Evolutionary conservation across 2,329 filamentous ascomycete species (phyloP).

Genomic region (Metarhizium brunneum): DNA sequence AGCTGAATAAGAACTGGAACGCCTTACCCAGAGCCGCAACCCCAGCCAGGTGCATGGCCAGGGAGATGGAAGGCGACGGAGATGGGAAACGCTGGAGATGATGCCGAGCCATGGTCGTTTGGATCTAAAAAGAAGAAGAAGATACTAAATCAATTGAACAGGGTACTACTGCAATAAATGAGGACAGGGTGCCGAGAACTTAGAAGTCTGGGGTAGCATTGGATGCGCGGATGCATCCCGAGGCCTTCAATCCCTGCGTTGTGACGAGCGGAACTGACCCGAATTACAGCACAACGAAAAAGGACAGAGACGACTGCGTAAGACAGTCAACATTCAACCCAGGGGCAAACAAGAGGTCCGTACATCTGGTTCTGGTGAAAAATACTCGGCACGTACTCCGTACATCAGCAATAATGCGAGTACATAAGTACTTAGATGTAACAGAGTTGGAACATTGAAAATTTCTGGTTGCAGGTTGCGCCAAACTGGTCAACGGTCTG

Average conservation of each 20-base stretch:
- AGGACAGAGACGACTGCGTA: too few relatives aligned
- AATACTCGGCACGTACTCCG: too few relatives aligned
- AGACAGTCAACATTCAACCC: too few relatives aligned
- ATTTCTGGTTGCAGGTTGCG: too few relatives aligned
- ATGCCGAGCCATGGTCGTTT: conserved; percentile 37
- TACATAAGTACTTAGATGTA: too few relatives aligned
- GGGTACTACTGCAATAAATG: too few relatives aligned
- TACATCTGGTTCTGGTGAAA: too few relatives aligned
- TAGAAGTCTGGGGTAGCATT: not conserved
- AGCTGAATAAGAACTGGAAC: conserved; percentile 40
- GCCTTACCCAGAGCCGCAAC: conserved; percentile 42
- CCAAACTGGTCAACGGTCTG: too few relatives aligned
- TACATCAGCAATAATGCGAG: too few relatives aligned
- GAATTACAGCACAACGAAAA: too few relatives aligned
- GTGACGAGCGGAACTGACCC: not conserved
- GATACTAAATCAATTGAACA: not conserved
- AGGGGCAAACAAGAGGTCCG: too few relatives aligned
- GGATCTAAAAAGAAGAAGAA: not conserved
- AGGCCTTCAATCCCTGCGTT: not conserved
- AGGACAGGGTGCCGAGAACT: not conserved
- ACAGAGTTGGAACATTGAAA: too few relatives aligned
- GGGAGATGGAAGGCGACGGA: conserved; percentile 55
- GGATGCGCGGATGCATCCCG: conserved; percentile 4
- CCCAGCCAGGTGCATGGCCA: conserved; percentile 49
- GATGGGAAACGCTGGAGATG: conserved; percentile 57